phyloP scores from a whole-genome alignment of 257 asterid species.

The Eucommia ulmoides region DNA sequence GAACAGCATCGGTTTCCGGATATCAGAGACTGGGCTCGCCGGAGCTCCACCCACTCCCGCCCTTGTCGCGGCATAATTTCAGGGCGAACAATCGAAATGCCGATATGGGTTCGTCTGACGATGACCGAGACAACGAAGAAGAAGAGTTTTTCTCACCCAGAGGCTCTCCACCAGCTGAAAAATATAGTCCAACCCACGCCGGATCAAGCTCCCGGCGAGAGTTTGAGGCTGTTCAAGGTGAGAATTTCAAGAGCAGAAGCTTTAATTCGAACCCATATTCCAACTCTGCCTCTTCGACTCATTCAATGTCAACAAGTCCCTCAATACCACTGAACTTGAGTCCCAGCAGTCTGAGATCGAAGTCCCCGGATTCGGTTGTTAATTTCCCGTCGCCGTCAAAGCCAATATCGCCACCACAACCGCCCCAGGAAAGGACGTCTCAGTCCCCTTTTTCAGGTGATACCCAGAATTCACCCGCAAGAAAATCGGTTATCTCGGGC shows the following conservation, averaged over 20 bases:
- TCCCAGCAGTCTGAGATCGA: not conserved
- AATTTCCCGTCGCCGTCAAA: not conserved
- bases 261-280: not conserved
- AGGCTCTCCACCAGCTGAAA: not conserved
- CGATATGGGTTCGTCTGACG: not conserved
- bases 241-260: not conserved
- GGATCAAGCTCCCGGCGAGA: not conserved
- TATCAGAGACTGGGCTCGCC: not conserved
- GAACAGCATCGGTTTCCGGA: not conserved
- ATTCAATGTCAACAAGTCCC: not conserved
- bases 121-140: not conserved
- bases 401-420: not conserved
- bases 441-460: not conserved
- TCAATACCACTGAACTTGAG: not conserved
- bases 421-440: not conserved
- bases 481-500: not conserved
- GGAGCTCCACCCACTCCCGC: conserved; percentile 1
- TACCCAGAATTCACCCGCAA: not conserved
- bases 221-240: not conserved
- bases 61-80: not conserved
- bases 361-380: conserved; percentile 1
- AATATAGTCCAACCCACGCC: not conserved
- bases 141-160: conserved; percentile 3
- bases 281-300: not conserved
- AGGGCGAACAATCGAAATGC: not conserved